phyloP scores from a whole-genome alignment of 2,329 filamentous ascomycete species.

The Colletotrichum sp. region DNA sequence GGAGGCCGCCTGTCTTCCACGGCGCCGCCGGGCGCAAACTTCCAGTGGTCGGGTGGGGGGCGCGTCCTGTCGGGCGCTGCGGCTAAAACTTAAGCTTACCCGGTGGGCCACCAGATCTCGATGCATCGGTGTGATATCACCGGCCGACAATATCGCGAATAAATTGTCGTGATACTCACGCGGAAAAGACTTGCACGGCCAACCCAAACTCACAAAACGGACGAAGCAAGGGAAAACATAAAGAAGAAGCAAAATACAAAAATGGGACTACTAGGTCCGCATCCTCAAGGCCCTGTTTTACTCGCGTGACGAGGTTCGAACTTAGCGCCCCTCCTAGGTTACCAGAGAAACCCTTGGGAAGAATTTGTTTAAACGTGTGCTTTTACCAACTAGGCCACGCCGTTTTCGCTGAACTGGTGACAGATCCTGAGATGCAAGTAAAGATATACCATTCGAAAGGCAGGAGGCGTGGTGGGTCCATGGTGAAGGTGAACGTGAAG shows the following conservation, averaged over 20 bases:
- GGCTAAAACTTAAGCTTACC: conserved; percentile 20
- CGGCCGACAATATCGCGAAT: neutral
- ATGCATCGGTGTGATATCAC: neutral
- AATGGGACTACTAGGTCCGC: neutral
- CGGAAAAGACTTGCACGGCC: neutral
- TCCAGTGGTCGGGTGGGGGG: neutral
- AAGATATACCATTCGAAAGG: neutral
- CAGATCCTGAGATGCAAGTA: neutral
- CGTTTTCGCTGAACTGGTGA: neutral
- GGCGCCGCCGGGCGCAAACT: conserved; percentile 9
- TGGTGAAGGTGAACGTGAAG: neutral
- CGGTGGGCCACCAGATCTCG: conserved; percentile 1
- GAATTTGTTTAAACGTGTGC: neutral
- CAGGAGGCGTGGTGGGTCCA: neutral
- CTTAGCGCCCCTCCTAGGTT: neutral
- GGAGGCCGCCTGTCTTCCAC: neutral
- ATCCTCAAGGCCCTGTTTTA: neutral
- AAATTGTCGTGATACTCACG: neutral
- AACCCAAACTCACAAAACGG: neutral
- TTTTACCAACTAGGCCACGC: neutral
- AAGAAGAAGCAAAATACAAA: neutral
- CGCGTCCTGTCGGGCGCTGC: neutral
- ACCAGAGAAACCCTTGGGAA: neutral
- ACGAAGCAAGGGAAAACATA: neutral
- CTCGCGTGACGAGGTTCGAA: neutral